Evolutionary conservation across 1,284 basidiomycete species (phyloP).

Genomic region (Cutaneotrichosporon sp.): DNA sequence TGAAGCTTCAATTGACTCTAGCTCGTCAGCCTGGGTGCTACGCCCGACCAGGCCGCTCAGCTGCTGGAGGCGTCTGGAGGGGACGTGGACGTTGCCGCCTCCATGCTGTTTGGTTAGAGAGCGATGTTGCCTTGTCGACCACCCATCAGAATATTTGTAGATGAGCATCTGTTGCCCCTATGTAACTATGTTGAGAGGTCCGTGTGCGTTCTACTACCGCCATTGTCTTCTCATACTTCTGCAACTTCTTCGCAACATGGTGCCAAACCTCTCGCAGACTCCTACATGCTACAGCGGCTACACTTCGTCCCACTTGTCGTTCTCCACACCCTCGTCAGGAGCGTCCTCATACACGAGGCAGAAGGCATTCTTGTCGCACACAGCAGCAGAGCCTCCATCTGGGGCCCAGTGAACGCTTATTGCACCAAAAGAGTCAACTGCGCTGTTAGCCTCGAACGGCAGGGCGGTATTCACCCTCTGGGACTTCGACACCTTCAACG

Average conservation of each 20-base stretch:
- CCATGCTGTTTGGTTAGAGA: constrained; percentile 67
- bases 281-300: not conserved
- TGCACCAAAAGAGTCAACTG: constrained; percentile 23
- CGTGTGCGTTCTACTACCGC: too few species aligned
- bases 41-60: constrained; percentile 71
- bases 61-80: constrained; percentile 77
- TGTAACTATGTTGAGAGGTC: constrained; percentile 1
- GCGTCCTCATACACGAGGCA: not conserved
- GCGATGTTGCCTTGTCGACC: not conserved
- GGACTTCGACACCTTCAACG: constrained; percentile 45
- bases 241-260: too few species aligned
- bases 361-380: constrained; percentile 25
- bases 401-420: constrained; percentile 35
- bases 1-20: constrained; percentile 15
- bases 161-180: not conserved
- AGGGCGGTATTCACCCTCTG: constrained; percentile 29
- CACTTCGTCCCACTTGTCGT: constrained; percentile 4
- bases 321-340: not conserved
- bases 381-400: constrained; percentile 35
- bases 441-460: not conserved
- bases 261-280: too few species aligned
- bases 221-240: too few species aligned
- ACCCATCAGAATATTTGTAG: not conserved
- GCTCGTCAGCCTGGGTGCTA: constrained; percentile 63
- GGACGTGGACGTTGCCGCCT: constrained; percentile 85